Base-by-base conservation (phyloP, 257 asterid species). In the Solanum chmielewskii region DNA sequence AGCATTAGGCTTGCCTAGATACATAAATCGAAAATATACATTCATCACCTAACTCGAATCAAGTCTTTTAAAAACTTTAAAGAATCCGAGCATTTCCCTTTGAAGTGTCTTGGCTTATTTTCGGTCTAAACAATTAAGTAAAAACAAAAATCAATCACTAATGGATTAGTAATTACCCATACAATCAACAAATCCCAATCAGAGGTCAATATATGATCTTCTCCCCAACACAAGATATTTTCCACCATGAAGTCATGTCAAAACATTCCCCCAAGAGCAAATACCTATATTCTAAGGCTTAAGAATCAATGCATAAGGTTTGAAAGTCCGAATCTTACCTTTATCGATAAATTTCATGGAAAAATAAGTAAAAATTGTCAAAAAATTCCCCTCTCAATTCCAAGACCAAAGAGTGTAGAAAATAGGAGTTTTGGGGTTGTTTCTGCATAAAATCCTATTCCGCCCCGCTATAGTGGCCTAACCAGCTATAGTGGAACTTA, bases 31-130 rank as follows among this genome's bases (percentile, higher is more conserved):
- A 18, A 52, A 18, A 18, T 6, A 52, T 52, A 52, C 62, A 18
- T 16, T 1, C 62, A 18, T 18, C 1, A 52, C 11, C 4, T 52
- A 18, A 23, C n/a, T 52, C 62, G 3, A 16, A 16, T 52, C 10
- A 52, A 1, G n/a, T 10, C n/a, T 18, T 23, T 52, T 52, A 23
- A 18, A 52, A 52, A 2, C n/a, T 27, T 27, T 52, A 52, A 52
- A 16, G 10, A 52, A 52, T 3, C n/a, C 4, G 0, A 52, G 1
- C 3, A 16, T 52, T 18, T 0, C 2, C 11, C 3, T 52, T 52
- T 52, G 11, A 52, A 18, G n/a, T 16, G 23, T 16, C 62, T 52
- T 18, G n/a, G 7, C 62, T 16, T 18, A 3, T 52, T 52, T 18
- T 52, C n/a, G 62, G 2, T 18, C 2, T 52, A 52, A 52, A 52